phyloP scores from a whole-genome alignment of 495 filamentous ascomycete species.

The Parmelia sp. region DNA sequence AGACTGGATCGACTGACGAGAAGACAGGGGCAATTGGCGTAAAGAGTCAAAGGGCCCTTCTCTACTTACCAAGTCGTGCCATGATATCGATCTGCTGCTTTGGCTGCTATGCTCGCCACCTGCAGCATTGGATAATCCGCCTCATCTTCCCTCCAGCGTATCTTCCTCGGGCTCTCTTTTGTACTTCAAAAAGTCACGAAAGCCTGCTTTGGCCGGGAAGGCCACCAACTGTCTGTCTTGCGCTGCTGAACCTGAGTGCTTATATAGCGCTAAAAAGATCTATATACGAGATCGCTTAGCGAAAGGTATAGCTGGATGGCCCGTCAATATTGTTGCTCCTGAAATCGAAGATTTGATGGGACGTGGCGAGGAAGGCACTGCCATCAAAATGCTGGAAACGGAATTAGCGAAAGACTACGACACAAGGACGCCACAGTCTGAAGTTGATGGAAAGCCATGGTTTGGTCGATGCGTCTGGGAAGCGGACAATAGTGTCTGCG shows the following conservation, averaged over 20 bases:
- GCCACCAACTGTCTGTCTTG: conserved; percentile 90
- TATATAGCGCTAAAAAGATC: conserved; percentile 75
- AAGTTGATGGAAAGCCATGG: conserved; percentile 63
- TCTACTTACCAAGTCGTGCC: conserved; percentile 88
- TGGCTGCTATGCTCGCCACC: conserved; percentile 76
- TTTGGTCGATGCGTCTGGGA: conserved; percentile 95
- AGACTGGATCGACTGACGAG: background rate
- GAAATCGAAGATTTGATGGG: conserved; percentile 73
- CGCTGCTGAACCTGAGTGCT: conserved; percentile 62
- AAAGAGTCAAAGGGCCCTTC: conserved; percentile 63
- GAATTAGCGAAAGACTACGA: conserved; percentile 65
- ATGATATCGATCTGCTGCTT: conserved; percentile 85
- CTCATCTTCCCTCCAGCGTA: conserved; percentile 69
- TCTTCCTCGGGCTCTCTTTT: conserved; percentile 64
- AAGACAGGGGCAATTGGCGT: conserved; percentile 73
- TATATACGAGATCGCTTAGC: conserved; percentile 59
- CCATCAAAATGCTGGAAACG: conserved; percentile 31
- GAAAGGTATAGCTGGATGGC: conserved; percentile 64
- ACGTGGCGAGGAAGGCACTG: conserved; percentile 23
- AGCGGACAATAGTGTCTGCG: conserved; percentile 81
- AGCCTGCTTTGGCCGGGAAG: conserved; percentile 62
- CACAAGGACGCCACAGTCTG: conserved; percentile 38
- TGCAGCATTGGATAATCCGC: conserved; percentile 34
- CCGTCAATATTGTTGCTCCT: conserved; percentile 76
- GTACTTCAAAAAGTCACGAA: conserved; percentile 66